Percentiles rank a stretch among this genome's conserved stretches.
Conservation (phyloP, 768 basidiomycete species). For the Butyriboletus loyo region DNA sequence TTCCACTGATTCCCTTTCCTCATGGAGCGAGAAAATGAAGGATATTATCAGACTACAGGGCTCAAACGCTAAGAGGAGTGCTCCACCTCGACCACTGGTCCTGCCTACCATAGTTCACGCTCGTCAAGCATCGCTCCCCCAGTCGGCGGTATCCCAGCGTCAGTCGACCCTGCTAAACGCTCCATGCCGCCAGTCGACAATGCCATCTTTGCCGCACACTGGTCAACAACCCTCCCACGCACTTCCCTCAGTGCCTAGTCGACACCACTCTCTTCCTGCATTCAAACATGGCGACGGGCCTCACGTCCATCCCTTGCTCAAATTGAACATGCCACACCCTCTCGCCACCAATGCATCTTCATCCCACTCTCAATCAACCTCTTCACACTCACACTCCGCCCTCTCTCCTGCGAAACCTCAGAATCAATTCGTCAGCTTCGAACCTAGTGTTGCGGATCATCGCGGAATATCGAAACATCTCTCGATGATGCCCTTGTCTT, state of each 20-base stretch:
- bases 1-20: constrained; percentile 2
- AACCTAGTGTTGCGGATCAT: not conserved
- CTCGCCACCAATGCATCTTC: not conserved
- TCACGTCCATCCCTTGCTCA: not conserved
- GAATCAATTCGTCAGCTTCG: not conserved
- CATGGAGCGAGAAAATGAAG: constrained; percentile 3
- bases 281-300: constrained; percentile 6
- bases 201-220: not conserved
- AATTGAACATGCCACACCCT: constrained; percentile 3
- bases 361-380: constrained; percentile 8
- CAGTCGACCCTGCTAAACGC: not conserved
- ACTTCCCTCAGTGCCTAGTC: constrained; percentile 3
- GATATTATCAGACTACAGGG: not conserved
- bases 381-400: constrained; percentile 2
- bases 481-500: constrained; percentile 16
- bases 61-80: not conserved
- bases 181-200: constrained; percentile 12
- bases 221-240: not conserved
- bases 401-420: not conserved
- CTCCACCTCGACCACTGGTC: constrained; percentile 1
- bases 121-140: constrained; percentile 3
- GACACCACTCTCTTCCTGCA: constrained; percentile 26
- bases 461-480: constrained; percentile 13
- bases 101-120: constrained; percentile 10
- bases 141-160: not conserved